Percentiles rank a stretch among this genome's conserved stretches.
phyloP scores from a whole-genome alignment of 352 stramenopile genomes.

The Phytophthora chlamydospora region DNA sequence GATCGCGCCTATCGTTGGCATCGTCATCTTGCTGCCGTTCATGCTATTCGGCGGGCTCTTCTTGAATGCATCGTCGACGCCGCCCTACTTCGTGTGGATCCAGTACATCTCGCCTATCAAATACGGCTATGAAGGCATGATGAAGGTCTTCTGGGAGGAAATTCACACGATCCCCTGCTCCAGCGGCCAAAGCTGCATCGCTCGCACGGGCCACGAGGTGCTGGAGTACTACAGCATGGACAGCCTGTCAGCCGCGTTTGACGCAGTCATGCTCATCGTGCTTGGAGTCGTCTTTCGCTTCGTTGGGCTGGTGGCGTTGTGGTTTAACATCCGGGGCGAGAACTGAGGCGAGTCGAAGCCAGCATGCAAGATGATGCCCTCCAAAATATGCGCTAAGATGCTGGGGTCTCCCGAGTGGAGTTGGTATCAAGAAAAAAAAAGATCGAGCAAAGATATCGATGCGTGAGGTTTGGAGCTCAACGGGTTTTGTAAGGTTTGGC shows the following conservation, averaged over 20 bases:
- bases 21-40: constrained; percentile 54
- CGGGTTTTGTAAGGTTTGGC: no score
- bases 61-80: constrained; percentile 43
- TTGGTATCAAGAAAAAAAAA: no score
- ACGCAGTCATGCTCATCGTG: constrained; percentile 40
- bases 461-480: no score
- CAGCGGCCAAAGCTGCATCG: constrained; percentile 32
- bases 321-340: constrained; percentile 36
- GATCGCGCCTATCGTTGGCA: constrained; percentile 45
- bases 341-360: no score
- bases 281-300: constrained; percentile 43
- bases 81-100: constrained; percentile 61
- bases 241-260: constrained; percentile 21
- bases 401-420: no score
- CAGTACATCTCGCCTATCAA: constrained; percentile 68
- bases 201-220: constrained; percentile 31
- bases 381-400: no score
- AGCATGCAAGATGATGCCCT: no score
- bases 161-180: constrained; percentile 45
- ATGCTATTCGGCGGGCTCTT: constrained; percentile 58
- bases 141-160: constrained; percentile 52
- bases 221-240: constrained; percentile 56
- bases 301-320: constrained; percentile 44
- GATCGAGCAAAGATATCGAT: no score
- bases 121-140: constrained; percentile 52